These are phyloP conservation scores for Hypoxylon perforatum DNA, from an alignment of 495 filamentous ascomycete genomes.

Conservation along the genomic window DNA sequence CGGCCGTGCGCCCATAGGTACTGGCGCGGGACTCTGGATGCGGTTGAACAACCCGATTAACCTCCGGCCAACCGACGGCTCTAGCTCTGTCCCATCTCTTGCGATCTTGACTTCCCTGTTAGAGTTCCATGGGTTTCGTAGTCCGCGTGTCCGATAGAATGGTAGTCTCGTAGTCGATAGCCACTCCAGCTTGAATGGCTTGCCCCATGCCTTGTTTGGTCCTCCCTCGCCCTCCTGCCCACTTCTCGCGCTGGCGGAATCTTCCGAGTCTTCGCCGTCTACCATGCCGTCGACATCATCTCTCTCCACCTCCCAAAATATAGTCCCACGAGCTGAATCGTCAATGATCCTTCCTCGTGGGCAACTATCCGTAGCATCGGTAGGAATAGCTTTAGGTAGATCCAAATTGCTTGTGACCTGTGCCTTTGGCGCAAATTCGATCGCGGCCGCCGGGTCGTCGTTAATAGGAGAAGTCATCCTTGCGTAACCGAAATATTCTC, in stretches of 20 bases:
- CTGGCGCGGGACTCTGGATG: slow-evolving; percentile 54
- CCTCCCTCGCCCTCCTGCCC: slow-evolving; percentile 52
- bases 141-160: slow-evolving; percentile 88
- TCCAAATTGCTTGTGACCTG: slow-evolving; percentile 69
- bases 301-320: slow-evolving; percentile 93
- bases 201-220: slow-evolving; percentile 80
- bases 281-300: slow-evolving; percentile 55
- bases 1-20: slow-evolving; percentile 36
- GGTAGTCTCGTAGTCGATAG: slow-evolving; percentile 85
- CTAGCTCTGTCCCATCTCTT: slow-evolving; percentile 92
- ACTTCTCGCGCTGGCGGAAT: slow-evolving; percentile 49
- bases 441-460: slow-evolving; percentile 74
- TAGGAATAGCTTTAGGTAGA: slow-evolving; percentile 78
- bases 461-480: slow-evolving; percentile 89
- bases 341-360: slow-evolving; percentile 92
- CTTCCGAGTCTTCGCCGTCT: slow-evolving; percentile 55
- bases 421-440: slow-evolving; percentile 70
- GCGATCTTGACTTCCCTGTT: slow-evolving; percentile 98
- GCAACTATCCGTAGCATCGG: slow-evolving; percentile 80
- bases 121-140: slow-evolving; percentile 96
- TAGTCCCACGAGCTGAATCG: slow-evolving; percentile 90
- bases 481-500: slow-evolving; percentile 96
- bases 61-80: slow-evolving; percentile 81
- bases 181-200: slow-evolving; percentile 94
- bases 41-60: slow-evolving; percentile 83